Base-by-base conservation (phyloP, 306 rosid species). In the Lagenaria siceraria region DNA sequence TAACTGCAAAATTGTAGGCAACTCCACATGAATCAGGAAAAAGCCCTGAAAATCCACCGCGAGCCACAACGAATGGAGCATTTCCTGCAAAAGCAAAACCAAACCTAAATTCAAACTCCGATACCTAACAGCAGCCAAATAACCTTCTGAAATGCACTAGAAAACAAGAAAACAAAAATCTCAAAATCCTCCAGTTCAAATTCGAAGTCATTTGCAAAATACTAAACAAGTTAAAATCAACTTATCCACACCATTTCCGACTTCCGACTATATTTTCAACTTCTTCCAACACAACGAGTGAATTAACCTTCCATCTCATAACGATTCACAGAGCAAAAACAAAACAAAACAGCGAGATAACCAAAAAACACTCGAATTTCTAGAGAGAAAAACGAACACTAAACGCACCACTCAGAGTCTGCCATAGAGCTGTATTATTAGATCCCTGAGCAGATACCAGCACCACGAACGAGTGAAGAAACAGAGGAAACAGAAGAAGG, bases 41-140 rank as follows among this genome's bases (percentile, higher is more conserved):
- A 46, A 96, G 43, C 74, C 99, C 99, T 0, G 98, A 90, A 83
- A 95, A 90, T 3, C 98, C 98, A 60, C 98, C 97, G 0, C 83
- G 93, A 17, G 98, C 97, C 62, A 95, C 64, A 21, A 89, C 96
- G 71, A 87, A 35, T 1, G 98, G 97, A 4, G 82, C 54, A 65
- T 29, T 72, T 79, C 98, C 98, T 95, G 87, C 87, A 82, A 60
- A 83, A 75, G 48, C 66, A 78, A 31, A 59, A 70, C 27, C 12
- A 25, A 25, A 61, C 5, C 9, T 5, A 69, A 42, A 13, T 69
- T 43, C 54, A 69, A 42, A 12, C 35, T 12, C 33, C 53, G 19
- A 68, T 1, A 68, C 36, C 75, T 42, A 69, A 42, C 40, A 53
- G 51, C 7, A 33, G 15, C 10, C 18, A 40, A n/a, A 42, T 22